Evolutionary conservation across 2,329 filamentous ascomycete genomes (phyloP).

Genomic region (Aspergillus piperis): DNA sequence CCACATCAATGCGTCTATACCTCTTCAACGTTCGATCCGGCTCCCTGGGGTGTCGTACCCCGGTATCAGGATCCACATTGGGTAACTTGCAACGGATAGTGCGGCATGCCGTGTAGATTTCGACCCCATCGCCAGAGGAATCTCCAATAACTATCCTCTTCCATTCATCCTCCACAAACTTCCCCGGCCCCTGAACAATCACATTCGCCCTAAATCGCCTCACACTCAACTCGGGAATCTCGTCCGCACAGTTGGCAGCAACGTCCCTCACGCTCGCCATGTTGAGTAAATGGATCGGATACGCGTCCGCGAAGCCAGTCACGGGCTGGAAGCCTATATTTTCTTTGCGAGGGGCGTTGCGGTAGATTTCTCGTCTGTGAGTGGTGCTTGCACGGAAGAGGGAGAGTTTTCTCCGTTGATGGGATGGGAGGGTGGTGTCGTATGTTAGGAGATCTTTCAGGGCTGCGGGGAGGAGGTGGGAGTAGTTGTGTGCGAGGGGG

Average conservation of each 20-base stretch:
- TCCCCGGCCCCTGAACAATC: constrained; percentile 53
- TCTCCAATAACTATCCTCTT: constrained; percentile 44
- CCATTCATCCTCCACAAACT: constrained; percentile 61
- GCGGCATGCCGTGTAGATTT: constrained; percentile 55
- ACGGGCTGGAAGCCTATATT: constrained; percentile 55
- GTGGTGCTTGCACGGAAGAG: constrained; percentile 56
- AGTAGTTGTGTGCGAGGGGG: constrained; percentile 46
- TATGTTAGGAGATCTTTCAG: constrained; percentile 50
- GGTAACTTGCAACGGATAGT: constrained; percentile 60
- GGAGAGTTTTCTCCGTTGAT: constrained; percentile 35
- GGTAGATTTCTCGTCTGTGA: constrained; percentile 52
- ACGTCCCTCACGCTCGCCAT: constrained; percentile 57
- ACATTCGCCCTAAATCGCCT: constrained; percentile 61
- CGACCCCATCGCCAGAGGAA: constrained; percentile 19
- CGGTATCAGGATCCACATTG: constrained; percentile 60
- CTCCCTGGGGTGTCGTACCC: constrained; percentile 49
- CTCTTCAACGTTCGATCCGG: constrained; percentile 52
- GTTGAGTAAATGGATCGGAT: constrained; percentile 59
- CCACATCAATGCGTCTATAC: constrained; percentile 54
- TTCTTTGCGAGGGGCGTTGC: constrained; percentile 55
- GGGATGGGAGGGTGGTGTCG: constrained; percentile 4
- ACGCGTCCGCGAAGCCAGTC: constrained; percentile 61
- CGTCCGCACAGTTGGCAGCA: constrained; percentile 42
- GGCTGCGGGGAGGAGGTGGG: constrained; percentile 47
- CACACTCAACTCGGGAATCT: constrained; percentile 50